These are phyloP conservation scores for Podosphaera xanthii DNA, from an alignment of 2,329 filamentous ascomycete species.

Conservation along the genomic window DNA sequence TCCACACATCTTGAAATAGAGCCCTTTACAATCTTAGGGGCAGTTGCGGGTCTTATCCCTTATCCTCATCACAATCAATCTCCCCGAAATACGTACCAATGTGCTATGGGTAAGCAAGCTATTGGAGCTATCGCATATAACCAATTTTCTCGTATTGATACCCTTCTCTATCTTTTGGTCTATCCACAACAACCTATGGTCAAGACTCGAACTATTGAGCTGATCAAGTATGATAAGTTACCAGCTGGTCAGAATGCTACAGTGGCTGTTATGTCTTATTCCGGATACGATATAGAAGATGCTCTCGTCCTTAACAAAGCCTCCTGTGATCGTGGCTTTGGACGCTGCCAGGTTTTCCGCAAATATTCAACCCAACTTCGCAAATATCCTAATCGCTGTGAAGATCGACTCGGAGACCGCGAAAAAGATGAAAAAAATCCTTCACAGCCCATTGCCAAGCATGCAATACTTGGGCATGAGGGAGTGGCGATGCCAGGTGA, in stretches of 20 bases:
- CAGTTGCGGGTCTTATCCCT: constrained; percentile 86
- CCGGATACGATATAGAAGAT: constrained; percentile 98
- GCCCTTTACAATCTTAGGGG: constrained; percentile 87
- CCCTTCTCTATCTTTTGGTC: constrained; percentile 83
- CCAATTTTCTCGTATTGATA: constrained; percentile 92
- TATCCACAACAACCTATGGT: constrained; percentile 97
- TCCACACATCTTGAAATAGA: constrained; percentile 96
- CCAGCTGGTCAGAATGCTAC: constrained; percentile 93
- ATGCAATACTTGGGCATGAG: constrained; percentile 57
- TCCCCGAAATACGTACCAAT: constrained; percentile 94
- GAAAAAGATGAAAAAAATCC: constrained; percentile 29
- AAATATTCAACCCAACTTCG: constrained; percentile 77
- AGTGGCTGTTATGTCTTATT: constrained; percentile 98
- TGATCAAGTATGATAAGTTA: constrained; percentile 92
- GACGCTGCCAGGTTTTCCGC: constrained; percentile 91
- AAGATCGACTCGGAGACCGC: constrained; percentile 40
- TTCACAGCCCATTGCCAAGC: constrained; percentile 39
- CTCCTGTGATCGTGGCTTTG: constrained; percentile 83
- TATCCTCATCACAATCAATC: constrained; percentile 99
- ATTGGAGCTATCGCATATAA: constrained; percentile 97
- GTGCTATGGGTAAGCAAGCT: constrained; percentile 99
- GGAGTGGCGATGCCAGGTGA: constrained; percentile 75
- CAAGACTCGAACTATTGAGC: constrained; percentile 86
- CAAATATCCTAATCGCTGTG: constrained; percentile 64
- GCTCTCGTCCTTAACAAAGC: constrained; percentile 92